These are phyloP conservation scores for Vaccinium corymbosum DNA, from an alignment of 148 eudicot genomes.

Conservation along the genomic window DNA sequence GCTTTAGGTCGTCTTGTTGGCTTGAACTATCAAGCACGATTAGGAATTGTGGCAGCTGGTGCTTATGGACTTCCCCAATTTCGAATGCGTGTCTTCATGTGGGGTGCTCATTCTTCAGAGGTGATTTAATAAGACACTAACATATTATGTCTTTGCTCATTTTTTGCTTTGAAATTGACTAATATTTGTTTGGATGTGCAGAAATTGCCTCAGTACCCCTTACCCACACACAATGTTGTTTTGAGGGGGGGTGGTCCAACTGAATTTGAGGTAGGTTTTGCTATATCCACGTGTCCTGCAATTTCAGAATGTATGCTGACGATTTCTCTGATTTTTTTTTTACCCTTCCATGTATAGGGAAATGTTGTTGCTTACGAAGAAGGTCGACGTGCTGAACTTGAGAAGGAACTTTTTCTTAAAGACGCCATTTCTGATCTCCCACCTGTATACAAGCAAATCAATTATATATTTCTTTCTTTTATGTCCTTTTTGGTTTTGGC, in stretches of 20 bases:
- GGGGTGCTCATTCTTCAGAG: constrained; percentile 70
- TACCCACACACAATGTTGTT: constrained; percentile 73
- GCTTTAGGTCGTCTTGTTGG: constrained; percentile 61
- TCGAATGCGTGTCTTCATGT: constrained; percentile 69
- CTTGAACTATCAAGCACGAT: constrained; percentile 64
- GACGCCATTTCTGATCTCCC: constrained; percentile 91
- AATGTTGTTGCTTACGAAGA: constrained; percentile 55
- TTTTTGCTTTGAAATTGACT: neutral
- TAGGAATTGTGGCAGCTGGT: constrained; percentile 89
- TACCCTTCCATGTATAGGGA: constrained; percentile 32
- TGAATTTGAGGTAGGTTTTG: constrained; percentile 61
- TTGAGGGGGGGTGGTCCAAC: constrained; percentile 54
- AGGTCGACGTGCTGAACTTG: constrained; percentile 28
- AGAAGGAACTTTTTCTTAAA: constrained; percentile 47
- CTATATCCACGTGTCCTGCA: neutral
- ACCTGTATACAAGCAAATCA: constrained; percentile 32
- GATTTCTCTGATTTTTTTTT: neutral
- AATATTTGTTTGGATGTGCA: constrained; percentile 25
- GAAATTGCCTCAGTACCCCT: constrained; percentile 71
- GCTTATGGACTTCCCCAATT: constrained; percentile 80
- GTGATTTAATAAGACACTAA: constrained; percentile 21
- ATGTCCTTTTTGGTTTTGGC: neutral
- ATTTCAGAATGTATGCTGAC: neutral
- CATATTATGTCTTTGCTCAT: neutral
- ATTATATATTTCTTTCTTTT: neutral